Evolutionary conservation across 495 filamentous ascomycete species (phyloP).

Genomic region (Xylona heveae): DNA sequence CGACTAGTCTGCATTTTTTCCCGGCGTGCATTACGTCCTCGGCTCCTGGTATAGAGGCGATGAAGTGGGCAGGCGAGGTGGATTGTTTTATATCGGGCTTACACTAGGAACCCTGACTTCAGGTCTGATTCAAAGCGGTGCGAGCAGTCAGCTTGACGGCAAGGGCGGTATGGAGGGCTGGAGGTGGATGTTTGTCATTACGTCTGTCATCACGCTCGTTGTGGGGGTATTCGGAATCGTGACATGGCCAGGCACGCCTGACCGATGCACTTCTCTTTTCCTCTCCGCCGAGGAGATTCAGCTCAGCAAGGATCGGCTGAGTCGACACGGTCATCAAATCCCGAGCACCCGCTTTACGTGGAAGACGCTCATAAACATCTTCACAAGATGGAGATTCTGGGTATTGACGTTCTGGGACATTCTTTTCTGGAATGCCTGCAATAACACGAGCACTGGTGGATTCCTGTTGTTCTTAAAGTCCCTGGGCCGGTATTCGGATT

Average conservation of each 20-base stretch:
- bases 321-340: constrained; percentile 14
- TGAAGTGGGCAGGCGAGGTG: constrained; percentile 21
- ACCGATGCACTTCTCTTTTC: constrained; percentile 21
- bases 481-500: constrained; percentile 11
- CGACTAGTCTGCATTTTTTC: constrained; percentile 20
- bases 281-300: constrained; percentile 19
- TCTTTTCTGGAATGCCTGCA: constrained; percentile 27
- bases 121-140: constrained; percentile 27
- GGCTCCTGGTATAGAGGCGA: constrained; percentile 17
- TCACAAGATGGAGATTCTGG: constrained; percentile 13
- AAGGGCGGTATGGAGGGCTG: constrained; percentile 26
- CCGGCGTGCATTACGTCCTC: constrained; percentile 24
- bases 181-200: constrained; percentile 34
- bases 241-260: constrained; percentile 20
- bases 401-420: constrained; percentile 18
- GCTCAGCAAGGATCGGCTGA: constrained; percentile 15
- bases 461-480: constrained; percentile 19
- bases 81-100: constrained; percentile 25
- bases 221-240: constrained; percentile 23
- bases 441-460: constrained; percentile 17
- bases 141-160: constrained; percentile 21
- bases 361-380: constrained; percentile 7
- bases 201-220: constrained; percentile 25
- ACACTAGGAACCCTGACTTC: constrained; percentile 26
- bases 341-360: constrained; percentile 10